Conservation (phyloP, 2,329 filamentous ascomycete species). For the Nothophoma quercina region DNA sequence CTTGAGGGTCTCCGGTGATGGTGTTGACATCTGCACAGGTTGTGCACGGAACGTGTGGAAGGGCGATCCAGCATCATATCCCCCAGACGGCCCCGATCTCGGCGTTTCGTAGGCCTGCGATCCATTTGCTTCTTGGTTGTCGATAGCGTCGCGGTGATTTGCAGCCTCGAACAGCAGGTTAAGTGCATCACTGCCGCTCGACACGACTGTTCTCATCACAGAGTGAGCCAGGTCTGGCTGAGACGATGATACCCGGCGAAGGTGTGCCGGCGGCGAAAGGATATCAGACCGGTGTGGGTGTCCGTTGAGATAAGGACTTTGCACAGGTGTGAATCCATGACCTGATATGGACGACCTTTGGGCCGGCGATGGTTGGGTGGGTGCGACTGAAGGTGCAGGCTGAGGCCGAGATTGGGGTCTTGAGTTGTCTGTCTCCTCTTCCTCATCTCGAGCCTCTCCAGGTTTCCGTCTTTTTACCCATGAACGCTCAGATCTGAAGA, state of each 20-base stretch:
- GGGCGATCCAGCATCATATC: slow-evolving; percentile 35
- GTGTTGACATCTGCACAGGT: slow-evolving; percentile 49
- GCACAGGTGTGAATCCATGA: slow-evolving; percentile 33
- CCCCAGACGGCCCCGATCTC: slow-evolving; percentile 36
- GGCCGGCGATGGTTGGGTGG: slow-evolving; percentile 27
- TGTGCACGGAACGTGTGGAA: slow-evolving; percentile 45
- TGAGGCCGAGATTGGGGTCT: slow-evolving; percentile 15
- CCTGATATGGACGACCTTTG: slow-evolving; percentile 37
- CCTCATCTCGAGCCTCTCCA: slow-evolving; percentile 36
- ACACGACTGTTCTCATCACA: slow-evolving; percentile 59
- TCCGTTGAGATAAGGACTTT: slow-evolving; percentile 36
- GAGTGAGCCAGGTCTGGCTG: slow-evolving; percentile 49
- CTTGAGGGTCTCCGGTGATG: slow-evolving; percentile 51
- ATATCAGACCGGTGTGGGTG: slow-evolving; percentile 35
- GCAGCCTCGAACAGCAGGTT: slow-evolving; percentile 62
- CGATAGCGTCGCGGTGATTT: slow-evolving; percentile 47
- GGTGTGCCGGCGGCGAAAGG: slow-evolving; percentile 37
- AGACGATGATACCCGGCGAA: slow-evolving; percentile 43
- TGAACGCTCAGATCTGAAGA: slow-evolving; percentile 52
- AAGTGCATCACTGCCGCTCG: slow-evolving; percentile 62
- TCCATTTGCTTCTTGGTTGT: slow-evolving; percentile 39
- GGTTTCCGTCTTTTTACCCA: slow-evolving; percentile 50
- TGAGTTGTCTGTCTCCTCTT: slow-evolving; percentile 21
- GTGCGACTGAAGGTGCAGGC: slow-evolving; percentile 9
- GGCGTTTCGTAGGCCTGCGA: slow-evolving; percentile 51